Evolutionary conservation across 2,329 filamentous ascomycete genomes (phyloP).

Genomic region (Karstenula rhodostoma): DNA sequence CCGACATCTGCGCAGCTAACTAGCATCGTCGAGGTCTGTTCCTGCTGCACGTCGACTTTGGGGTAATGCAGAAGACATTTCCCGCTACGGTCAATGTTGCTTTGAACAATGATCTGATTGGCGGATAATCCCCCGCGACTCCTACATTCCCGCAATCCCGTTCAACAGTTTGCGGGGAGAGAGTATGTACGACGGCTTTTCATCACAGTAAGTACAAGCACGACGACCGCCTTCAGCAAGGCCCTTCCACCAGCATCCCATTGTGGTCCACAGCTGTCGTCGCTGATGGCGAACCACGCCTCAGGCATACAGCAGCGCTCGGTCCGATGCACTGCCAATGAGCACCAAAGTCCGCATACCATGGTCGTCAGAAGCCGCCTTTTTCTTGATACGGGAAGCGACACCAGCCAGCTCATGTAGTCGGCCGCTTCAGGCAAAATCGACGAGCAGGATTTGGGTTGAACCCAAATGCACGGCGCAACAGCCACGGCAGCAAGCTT

Average conservation of each 20-base stretch:
- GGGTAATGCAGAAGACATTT: neutral
- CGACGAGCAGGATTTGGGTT: neutral
- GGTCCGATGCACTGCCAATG: neutral
- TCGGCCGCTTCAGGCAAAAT: neutral
- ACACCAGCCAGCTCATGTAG: neutral
- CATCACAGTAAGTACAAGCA: neutral
- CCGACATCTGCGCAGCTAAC: too few relatives aligned
- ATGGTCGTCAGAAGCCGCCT: neutral
- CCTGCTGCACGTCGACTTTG: neutral
- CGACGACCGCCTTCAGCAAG: neutral
- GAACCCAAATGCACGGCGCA: neutral
- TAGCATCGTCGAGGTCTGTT: too few relatives aligned
- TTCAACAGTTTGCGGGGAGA: neutral
- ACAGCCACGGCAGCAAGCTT: too few relatives aligned
- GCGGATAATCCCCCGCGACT: neutral
- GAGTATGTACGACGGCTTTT: neutral
- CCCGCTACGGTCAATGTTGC: neutral
- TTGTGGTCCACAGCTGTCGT: neutral
- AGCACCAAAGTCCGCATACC: neutral
- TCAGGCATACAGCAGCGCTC: neutral
- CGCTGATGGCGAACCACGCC: neutral
- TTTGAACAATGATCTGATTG: neutral
- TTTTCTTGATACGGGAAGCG: neutral
- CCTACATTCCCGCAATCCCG: neutral
- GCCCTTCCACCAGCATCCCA: neutral